Percentiles rank a stretch among this genome's conserved stretches.
phyloP scores from a whole-genome alignment of 2,329 filamentous ascomycete genomes.

The Nemania abortiva region DNA sequence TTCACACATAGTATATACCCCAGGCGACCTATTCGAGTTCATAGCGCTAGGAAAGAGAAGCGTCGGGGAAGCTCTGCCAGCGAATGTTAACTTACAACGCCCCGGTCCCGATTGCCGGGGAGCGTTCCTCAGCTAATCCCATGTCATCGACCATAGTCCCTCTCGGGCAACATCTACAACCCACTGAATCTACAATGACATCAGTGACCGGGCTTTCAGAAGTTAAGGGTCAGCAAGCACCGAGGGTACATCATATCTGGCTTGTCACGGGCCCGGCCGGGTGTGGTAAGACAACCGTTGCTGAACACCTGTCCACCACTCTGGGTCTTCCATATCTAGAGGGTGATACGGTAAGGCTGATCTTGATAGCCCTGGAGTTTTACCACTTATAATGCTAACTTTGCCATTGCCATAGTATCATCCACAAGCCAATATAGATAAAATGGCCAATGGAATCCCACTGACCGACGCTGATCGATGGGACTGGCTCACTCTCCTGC shows the following conservation, averaged over 20 bases:
- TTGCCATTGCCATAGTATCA: slow-evolving; percentile 69
- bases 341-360: slow-evolving; percentile 76
- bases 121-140: slow-evolving; percentile 50
- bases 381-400: slow-evolving; percentile 10
- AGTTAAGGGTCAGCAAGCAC: slow-evolving; percentile 43
- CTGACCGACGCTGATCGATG: slow-evolving; percentile 94
- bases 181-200: slow-evolving; percentile 49
- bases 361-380: background rate
- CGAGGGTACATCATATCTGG: slow-evolving; percentile 77
- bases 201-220: slow-evolving; percentile 49
- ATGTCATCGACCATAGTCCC: slow-evolving; percentile 49
- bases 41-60: slow-evolving; percentile 1
- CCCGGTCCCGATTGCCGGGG: slow-evolving; percentile 59
- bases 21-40: background rate
- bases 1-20: background rate
- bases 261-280: slow-evolving; percentile 83
- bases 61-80: background rate
- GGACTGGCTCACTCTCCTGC: slow-evolving; percentile 91
- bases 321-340: slow-evolving; percentile 79
- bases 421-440: slow-evolving; percentile 82
- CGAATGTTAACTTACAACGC: slow-evolving; percentile 66
- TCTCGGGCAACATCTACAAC: slow-evolving; percentile 48
- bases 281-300: slow-evolving; percentile 83
- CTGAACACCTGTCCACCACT: slow-evolving; percentile 71
- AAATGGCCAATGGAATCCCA: slow-evolving; percentile 87